A percentile compares a stretch with the other conserved stretches of the same genome.
phyloP scores from a whole-genome alignment of 1,139 yeast genomes.

The Candida smagusa region DNA sequence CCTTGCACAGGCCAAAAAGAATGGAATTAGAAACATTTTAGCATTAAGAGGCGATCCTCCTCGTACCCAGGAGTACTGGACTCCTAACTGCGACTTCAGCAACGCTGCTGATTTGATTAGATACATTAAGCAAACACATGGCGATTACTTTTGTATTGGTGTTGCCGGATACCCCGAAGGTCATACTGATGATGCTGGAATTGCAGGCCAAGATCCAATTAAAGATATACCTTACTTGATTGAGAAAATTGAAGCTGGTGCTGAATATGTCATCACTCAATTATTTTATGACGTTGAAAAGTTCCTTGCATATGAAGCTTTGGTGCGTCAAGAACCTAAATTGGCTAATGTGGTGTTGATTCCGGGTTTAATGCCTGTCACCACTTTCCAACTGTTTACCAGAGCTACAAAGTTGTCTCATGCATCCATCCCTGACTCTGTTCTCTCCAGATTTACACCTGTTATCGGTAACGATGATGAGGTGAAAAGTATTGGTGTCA shows the following conservation, averaged over 20 bases:
- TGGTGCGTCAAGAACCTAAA: constrained; percentile 32
- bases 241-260: constrained; percentile 48
- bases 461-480: constrained; percentile 75
- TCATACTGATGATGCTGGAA: constrained; percentile 79
- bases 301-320: constrained; percentile 37
- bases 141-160: constrained; percentile 78
- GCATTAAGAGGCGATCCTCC: constrained; percentile 97
- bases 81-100: constrained; percentile 54
- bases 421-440: constrained; percentile 68
- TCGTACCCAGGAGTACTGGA: constrained; percentile 71
- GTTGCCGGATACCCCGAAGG: constrained; percentile 98
- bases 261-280: constrained; percentile 45
- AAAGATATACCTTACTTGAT: constrained; percentile 71
- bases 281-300: constrained; percentile 42
- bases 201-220: constrained; percentile 54
- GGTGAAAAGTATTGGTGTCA: constrained; percentile 82
- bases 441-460: constrained; percentile 44
- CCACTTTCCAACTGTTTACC: constrained; percentile 78
- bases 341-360: constrained; percentile 54
- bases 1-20: constrained; percentile 61
- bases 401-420: constrained; percentile 89
- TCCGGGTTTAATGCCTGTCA: constrained; percentile 97
- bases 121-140: constrained; percentile 67
- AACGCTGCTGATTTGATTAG: constrained; percentile 81
- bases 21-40: constrained; percentile 80